Evolutionary conservation across 2,329 filamentous ascomycete genomes (phyloP), one percentile per base, ranked within the genome.

Genomic region (Westerdykella aurantiaca): DNA sequence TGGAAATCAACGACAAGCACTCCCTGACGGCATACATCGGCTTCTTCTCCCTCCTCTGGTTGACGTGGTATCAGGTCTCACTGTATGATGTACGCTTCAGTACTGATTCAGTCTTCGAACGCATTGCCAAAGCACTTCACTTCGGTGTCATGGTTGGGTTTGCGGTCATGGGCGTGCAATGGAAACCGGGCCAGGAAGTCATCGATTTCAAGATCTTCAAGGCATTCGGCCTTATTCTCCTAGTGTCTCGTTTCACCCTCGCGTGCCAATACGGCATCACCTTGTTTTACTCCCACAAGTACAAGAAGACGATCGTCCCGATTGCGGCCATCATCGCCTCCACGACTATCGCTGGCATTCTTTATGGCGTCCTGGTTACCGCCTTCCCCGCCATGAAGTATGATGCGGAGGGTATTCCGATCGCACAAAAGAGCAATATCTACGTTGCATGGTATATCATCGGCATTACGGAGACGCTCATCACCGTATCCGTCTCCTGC

Each of bases 61-160:
- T 82, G 46, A 83, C 79, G n/a, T 85, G 82, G 82, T 73, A 83
- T 31, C 71, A 82, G 46, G 76, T 80, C 18, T 75, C 76, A 6
- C 66, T 85, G 1, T 83, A 81, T 59, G 82, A 86, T 61, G 76
- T 85, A 31, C 79, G 82, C 0, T 85, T 83, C 57, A 75, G 78
- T 1, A 72, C 78, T 18, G 82, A 86, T 60, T 81, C 76, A 33
- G 69, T 85, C 29, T 82, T 84, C 53, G 78, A 83, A 51, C 75
- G 82, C 25, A 52, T 72, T 22, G 76, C 75, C 48, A 79, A 82
- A 55, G 77, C 74, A 2, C 50, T 79, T 2, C 80, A 85, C 50
- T 76, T 85, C 5, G 80, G 76, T 21, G 76, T 80, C 34, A 81
- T 85, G 77, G 73, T 82, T 34, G 80, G 79, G 2, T 83, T 85